These are phyloP conservation scores for Clarireedia sp. DNA, from an alignment of 2,329 filamentous ascomycete genomes.

Conservation along the genomic window DNA sequence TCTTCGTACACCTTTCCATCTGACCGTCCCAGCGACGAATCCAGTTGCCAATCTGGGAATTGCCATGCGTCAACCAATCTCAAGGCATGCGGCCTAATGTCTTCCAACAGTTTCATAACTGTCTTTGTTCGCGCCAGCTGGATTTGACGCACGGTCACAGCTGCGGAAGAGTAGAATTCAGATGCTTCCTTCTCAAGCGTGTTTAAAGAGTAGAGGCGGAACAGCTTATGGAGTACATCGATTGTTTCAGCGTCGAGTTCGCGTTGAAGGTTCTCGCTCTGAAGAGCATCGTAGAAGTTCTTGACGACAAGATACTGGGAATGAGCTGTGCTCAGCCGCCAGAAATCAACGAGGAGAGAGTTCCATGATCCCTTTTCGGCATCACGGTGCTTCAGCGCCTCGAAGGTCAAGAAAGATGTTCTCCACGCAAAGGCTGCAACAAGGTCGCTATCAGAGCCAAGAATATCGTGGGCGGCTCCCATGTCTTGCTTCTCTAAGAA, in stretches of 20 bases:
- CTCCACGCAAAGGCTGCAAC: constrained; percentile 71
- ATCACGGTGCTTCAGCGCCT: constrained; percentile 66
- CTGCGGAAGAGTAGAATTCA: constrained; percentile 65
- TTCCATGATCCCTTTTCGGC: constrained; percentile 72
- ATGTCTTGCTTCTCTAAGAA: constrained; percentile 60
- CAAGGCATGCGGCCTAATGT: constrained; percentile 67
- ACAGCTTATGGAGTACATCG: constrained; percentile 54
- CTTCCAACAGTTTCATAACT: constrained; percentile 61
- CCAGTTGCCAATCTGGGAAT: constrained; percentile 72
- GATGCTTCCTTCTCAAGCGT: constrained; percentile 61
- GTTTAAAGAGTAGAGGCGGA: constrained; percentile 56
- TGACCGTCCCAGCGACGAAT: constrained; percentile 59
- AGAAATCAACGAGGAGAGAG: constrained; percentile 69
- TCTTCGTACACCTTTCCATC: constrained; percentile 75
- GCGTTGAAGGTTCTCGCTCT: constrained; percentile 42
- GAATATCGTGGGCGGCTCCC: constrained; percentile 66
- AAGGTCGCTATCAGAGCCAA: constrained; percentile 61
- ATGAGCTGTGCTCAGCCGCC: constrained; percentile 65
- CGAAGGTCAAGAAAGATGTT: constrained; percentile 65
- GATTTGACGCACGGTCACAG: constrained; percentile 66
- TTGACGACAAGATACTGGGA: constrained; percentile 73
- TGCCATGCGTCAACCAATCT: constrained; percentile 66
- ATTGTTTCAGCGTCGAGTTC: constrained; percentile 51
- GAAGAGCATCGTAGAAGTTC: constrained; percentile 67
- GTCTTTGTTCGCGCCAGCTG: constrained; percentile 57